A percentile compares a stretch with the other conserved stretches of the same genome.
Evolutionary conservation across 2,329 filamentous ascomycete genomes (phyloP).

Genomic region (Colletotrichum kahawae): DNA sequence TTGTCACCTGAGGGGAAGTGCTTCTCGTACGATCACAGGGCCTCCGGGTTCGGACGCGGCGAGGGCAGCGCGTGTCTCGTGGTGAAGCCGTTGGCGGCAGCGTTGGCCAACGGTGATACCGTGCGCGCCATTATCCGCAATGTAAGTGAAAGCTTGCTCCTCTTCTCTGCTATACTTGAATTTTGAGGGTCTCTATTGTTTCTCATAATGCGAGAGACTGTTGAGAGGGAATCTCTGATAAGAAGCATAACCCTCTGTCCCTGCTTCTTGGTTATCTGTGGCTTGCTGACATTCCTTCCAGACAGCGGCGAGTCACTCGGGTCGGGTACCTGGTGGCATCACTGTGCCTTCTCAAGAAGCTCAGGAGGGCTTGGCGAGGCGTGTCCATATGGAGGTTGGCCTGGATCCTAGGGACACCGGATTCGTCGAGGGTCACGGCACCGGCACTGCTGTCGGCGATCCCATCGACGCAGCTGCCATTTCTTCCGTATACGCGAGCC

Average conservation of each 20-base stretch:
- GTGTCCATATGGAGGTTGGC: not conserved
- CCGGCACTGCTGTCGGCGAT: slow-evolving; percentile 42
- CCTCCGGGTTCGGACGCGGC: slow-evolving; percentile 47
- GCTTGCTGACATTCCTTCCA: not conserved
- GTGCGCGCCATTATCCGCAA: slow-evolving; percentile 33
- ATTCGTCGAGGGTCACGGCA: slow-evolving; percentile 25
- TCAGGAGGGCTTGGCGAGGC: slow-evolving; percentile 34
- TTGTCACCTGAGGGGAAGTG: slow-evolving; percentile 30
- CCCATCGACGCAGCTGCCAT: slow-evolving; percentile 34
- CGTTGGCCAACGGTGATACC: slow-evolving; percentile 42
- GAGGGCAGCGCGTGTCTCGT: slow-evolving; percentile 45
- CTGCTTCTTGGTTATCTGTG: not conserved
- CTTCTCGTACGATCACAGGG: slow-evolving; percentile 36
- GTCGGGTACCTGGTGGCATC: slow-evolving; percentile 40
- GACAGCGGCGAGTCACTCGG: slow-evolving; percentile 26
- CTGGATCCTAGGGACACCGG: slow-evolving; percentile 13
- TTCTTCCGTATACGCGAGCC: slow-evolving; percentile 24
- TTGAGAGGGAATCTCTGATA: not conserved
- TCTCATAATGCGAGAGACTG: not conserved
- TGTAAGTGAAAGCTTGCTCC: slow-evolving; percentile 15
- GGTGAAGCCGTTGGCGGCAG: slow-evolving; percentile 45
- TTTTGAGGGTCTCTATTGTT: too few relatives aligned
- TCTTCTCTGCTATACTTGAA: not conserved
- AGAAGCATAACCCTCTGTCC: too few relatives aligned
- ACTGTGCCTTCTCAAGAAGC: slow-evolving; percentile 39